Evolutionary conservation across 129 eudicot genomes (phyloP).

Genomic region (Chrysanthemum lavandulifolium): DNA sequence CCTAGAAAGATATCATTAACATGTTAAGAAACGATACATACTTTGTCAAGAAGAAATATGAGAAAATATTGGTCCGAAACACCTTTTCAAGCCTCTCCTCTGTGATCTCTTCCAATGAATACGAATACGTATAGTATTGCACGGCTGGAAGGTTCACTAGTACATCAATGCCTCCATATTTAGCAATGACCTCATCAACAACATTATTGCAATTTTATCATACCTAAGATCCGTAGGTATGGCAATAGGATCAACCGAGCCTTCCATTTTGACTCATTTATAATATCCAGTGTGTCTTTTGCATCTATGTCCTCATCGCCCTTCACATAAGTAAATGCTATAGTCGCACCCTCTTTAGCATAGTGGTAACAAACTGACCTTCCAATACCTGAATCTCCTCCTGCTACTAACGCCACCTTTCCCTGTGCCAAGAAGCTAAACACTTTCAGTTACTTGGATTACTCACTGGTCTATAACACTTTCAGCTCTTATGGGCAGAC

Average conservation of each 20-base stretch:
- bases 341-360: slow-evolving; percentile 65
- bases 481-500: too few relatives aligned
- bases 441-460: too few relatives aligned
- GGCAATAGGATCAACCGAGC: slow-evolving; percentile 61
- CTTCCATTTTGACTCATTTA: slow-evolving; percentile 42
- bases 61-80: slow-evolving; percentile 72
- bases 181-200: slow-evolving; percentile 56
- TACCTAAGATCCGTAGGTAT: slow-evolving; percentile 58
- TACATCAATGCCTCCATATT: slow-evolving; percentile 58
- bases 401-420: slow-evolving; percentile 73
- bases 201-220: slow-evolving; percentile 63
- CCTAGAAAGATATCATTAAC: too few relatives aligned
- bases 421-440: slow-evolving; percentile 34
- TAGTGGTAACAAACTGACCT: slow-evolving; percentile 65
- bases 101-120: slow-evolving; percentile 62
- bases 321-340: slow-evolving; percentile 84
- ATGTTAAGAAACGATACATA: neutral
- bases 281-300: slow-evolving; percentile 42
- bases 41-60: slow-evolving; percentile 64
- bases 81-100: slow-evolving; percentile 71
- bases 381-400: slow-evolving; percentile 90
- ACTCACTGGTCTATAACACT: neutral
- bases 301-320: slow-evolving; percentile 79
- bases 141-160: slow-evolving; percentile 71
- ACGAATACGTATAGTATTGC: slow-evolving; percentile 38